Evolutionary conservation across 306 rosid species (phyloP).

Genomic region (Sophora flavescens): DNA sequence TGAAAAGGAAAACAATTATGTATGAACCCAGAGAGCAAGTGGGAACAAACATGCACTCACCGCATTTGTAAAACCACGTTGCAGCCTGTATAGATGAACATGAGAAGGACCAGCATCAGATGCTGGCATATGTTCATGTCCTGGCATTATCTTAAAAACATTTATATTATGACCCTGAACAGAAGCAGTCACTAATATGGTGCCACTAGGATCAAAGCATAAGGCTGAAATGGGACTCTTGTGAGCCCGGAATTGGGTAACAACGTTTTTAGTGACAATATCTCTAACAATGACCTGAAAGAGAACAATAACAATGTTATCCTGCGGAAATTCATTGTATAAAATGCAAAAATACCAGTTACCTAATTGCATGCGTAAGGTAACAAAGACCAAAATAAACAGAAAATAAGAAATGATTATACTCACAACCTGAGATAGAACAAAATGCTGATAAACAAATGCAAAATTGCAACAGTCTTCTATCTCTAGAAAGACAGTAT

Average conservation of each 20-base stretch:
- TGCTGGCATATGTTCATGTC: slow-evolving; percentile 52
- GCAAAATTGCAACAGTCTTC: slow-evolving; percentile 12
- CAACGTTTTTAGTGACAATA: slow-evolving; percentile 71
- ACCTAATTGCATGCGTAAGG: slow-evolving; percentile 6
- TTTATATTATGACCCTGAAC: slow-evolving; percentile 95
- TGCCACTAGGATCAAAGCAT: slow-evolving; percentile 95
- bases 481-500: slow-evolving; percentile 9
- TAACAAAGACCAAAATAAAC: slow-evolving; percentile 21
- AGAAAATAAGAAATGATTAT: background rate
- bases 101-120: slow-evolving; percentile 61
- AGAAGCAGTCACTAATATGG: slow-evolving; percentile 89
- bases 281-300: slow-evolving; percentile 90
- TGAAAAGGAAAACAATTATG: slow-evolving; percentile 11
- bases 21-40: background rate
- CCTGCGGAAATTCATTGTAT: slow-evolving; percentile 1
- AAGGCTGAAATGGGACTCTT: slow-evolving; percentile 93
- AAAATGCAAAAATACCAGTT: slow-evolving; percentile 3
- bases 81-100: slow-evolving; percentile 87
- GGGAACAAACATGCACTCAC: slow-evolving; percentile 55
- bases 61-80: slow-evolving; percentile 94
- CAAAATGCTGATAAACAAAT: slow-evolving; percentile 3
- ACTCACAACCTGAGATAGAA: slow-evolving; percentile 13
- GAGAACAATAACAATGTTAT: slow-evolving; percentile 40
- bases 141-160: slow-evolving; percentile 85
- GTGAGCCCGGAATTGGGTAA: slow-evolving; percentile 92